These are phyloP conservation scores for Mycena rebaudengoi DNA, from an alignment of 768 basidiomycete species.

Conservation along the genomic window DNA sequence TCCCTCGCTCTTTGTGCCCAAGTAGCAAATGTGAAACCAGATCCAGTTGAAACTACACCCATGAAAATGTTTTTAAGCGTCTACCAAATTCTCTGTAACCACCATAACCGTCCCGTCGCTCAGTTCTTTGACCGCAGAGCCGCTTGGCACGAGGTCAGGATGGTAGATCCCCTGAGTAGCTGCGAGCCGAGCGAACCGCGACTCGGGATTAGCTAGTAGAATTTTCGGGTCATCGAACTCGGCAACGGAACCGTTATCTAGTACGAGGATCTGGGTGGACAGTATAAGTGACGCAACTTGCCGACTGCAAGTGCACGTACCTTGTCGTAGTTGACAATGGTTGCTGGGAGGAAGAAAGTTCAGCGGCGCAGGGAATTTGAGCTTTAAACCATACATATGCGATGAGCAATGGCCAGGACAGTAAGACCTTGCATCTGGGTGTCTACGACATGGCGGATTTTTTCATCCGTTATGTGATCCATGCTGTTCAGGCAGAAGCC, in stretches of 20 bases:
- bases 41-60: too few relatives aligned
- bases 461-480: constrained; percentile 16
- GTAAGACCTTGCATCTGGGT: constrained; percentile 19
- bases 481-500: constrained; percentile 10
- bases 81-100: constrained; percentile 5
- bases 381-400: constrained; percentile 6
- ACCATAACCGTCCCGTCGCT: neutral
- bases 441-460: constrained; percentile 13
- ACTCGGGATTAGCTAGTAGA: constrained; percentile 10
- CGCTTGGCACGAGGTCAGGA: constrained; percentile 7
- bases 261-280: constrained; percentile 12
- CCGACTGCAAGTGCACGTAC: neutral
- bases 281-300: neutral
- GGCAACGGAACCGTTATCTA: constrained; percentile 11
- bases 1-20: too few relatives aligned
- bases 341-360: neutral
- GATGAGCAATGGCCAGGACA: constrained; percentile 13
- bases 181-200: constrained; percentile 15
- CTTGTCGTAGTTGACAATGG: constrained; percentile 18
- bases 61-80: constrained; percentile 1
- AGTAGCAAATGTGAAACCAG: too few relatives aligned
- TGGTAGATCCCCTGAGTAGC: constrained; percentile 19
- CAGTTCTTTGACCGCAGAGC: constrained; percentile 1
- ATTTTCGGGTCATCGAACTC: constrained; percentile 2
- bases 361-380: neutral